Base-by-base conservation (phyloP, 306 rosid species). In the Rubus parviflorus region DNA sequence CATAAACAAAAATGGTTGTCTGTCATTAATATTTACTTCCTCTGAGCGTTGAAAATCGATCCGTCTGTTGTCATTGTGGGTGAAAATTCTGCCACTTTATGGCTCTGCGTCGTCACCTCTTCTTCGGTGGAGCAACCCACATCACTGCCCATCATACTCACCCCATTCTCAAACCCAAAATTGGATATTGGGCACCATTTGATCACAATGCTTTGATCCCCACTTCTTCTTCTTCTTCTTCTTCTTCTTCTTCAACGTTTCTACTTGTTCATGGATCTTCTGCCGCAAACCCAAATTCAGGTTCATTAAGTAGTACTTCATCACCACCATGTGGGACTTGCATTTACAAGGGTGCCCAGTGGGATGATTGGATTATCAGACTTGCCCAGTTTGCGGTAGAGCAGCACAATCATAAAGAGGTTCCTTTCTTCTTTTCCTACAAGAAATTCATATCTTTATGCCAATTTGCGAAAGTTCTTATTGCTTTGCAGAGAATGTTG, bases 351-450 rank as follows among this genome's bases (percentile, higher is more conserved):
- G 62, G 62, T 35, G 20, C 46, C 60, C 8, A 16, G 9, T 16
- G 16, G 3, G 62, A 70, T 51, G 62, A 70, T 35, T 70, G 46
- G 75, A 70, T 70, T 13, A 49, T 70, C 75, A 49, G 30, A 49
- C 62, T 70, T 8, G 30, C 65, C 65, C 64, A 53, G 64, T 72
- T 53, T 40, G 64, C 65, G 3, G 64, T 52, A 3, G 75, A 38
- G 1, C 64, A 52, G 40, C 42, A 72, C 65, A 53, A 38, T 72
- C 48, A 19, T 38, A n/a, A 20, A 72, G 75, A 53, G 65, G 65
- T 72, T 51, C 30, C 64, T 53, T 72, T 53, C 43, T 72, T 38
- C 65, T 52, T 22, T 53, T 40, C 47, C 49, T 20, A 40, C 37
- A n/a, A 3, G 1, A 72, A 72, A 42, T 53, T 53, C 51, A 37